Evolutionary conservation across 2,329 filamentous ascomycete species (phyloP).

Genomic region (Colletotrichum sp.): DNA sequence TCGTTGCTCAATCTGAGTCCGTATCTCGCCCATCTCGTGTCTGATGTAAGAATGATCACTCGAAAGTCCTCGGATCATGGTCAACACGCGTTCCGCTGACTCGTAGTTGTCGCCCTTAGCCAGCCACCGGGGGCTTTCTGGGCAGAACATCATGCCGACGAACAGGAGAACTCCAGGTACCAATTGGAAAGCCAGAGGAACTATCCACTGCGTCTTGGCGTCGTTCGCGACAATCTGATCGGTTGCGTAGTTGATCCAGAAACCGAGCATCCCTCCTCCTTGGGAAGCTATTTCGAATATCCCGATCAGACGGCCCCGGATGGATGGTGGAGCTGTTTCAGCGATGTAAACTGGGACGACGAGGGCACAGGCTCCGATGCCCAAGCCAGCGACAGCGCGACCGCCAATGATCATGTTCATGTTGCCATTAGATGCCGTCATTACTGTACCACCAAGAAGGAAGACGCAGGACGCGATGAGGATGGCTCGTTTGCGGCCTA

Average conservation of each 20-base stretch:
- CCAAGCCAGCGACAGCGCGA: slow-evolving; percentile 57
- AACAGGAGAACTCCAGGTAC: slow-evolving; percentile 42
- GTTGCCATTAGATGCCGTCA: slow-evolving; percentile 32
- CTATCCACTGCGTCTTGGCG: slow-evolving; percentile 40
- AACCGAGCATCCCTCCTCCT: slow-evolving; percentile 53
- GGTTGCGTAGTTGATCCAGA: slow-evolving; percentile 38
- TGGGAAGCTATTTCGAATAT: slow-evolving; percentile 57
- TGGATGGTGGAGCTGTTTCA: slow-evolving; percentile 58
- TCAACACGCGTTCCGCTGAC: slow-evolving; percentile 39
- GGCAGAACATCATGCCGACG: slow-evolving; percentile 34
- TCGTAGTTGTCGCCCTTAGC: slow-evolving; percentile 38
- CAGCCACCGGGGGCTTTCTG: slow-evolving; percentile 41
- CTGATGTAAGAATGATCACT: slow-evolving; percentile 42
- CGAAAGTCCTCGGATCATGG: slow-evolving; percentile 42
- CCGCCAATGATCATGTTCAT: slow-evolving; percentile 62
- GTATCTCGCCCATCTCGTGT: slow-evolving; percentile 56
- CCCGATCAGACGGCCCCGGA: slow-evolving; percentile 55
- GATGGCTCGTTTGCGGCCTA: background rate
- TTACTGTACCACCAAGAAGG: slow-evolving; percentile 51
- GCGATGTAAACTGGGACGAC: slow-evolving; percentile 63
- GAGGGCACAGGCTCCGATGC: slow-evolving; percentile 54
- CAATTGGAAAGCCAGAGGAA: slow-evolving; percentile 47
- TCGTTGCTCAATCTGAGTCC: slow-evolving; percentile 59
- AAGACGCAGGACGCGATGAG: slow-evolving; percentile 39
- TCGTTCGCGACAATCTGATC: slow-evolving; percentile 25